Evolutionary conservation across 1,139 yeast genomes (phyloP), one percentile per base, ranked within the genome.

Genomic region (Spencermartinsiella ligniputridi): DNA sequence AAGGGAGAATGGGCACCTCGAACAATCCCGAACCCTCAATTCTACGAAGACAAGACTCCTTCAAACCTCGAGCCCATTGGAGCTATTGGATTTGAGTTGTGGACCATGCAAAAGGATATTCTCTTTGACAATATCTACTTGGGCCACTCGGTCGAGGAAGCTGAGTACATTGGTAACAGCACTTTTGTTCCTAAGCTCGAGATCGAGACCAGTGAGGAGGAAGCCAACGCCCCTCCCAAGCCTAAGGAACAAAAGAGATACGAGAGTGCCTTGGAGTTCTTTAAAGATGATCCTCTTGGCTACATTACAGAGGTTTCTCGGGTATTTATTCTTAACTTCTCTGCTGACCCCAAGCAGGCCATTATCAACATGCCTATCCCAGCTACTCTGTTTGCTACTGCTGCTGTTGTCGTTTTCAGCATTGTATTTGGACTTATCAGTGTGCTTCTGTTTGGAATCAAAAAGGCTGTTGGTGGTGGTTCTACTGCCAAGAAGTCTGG

Each of bases 81-180:
- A 21, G 95, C 85, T 6, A 58, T 90, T 44, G 96, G 96, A 3
- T 85, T 90, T 61, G 97, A 90, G 63, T 71, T 89, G 53, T 89
- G 96, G 96, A 79, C 94, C 45, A 83, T 89, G 82, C 84, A 86
- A 53, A 72, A 74, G 37, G 77, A 83, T 42, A 76, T 87, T 41
- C 56, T 86, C 59, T 87, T 90, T 61, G 88, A 87, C 64, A 87
- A 89, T 66, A 79, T 89, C 46, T 89, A 88, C 62, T 62, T 90
- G 51, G 97, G 97, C 12, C 92, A 86, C 59, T 80, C 87, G 2
- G 67, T 88, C 15, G 71, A 67, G 21, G 96, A 89, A 60, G 97
- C 97, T 6, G 96, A 89, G 67, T 51, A 59, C 12, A 72, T 89
- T 54, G 97, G 96, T 19, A 89, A 89, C 61, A 63, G 68, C 15